Base-by-base conservation (phyloP, 306 rosid species). In the Malus sieversii region DNA sequence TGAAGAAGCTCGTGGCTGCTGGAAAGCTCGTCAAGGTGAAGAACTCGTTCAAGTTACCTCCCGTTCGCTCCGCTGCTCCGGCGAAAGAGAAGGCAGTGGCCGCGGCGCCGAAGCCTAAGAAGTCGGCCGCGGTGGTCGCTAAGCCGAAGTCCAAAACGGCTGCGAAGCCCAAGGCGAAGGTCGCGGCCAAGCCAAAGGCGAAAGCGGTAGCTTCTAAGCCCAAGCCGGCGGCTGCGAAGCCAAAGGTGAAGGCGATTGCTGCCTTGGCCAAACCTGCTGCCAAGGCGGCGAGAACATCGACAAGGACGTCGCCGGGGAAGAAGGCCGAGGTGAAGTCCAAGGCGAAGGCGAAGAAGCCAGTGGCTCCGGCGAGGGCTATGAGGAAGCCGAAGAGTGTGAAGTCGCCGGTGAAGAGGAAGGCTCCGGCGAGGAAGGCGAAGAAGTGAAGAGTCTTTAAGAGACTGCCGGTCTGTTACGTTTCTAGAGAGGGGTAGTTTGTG, bases 21-120 rank as follows among this genome's bases (percentile, higher is more conserved):
- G 96, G 83, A 0, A 90, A 86, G 72, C 93, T 94, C 12, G 89
- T 88, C 1, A 92, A 94, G 87, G 96, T 94, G 0, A 94, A 90
- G 79, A 81, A 84, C 63, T 94, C 98, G 0, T 94, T 80, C 84
- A 92, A 92, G 84, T 84, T 94, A 6, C 78, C 97, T 0, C 32
- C 91, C 0, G 22, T 71, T 14, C 84, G 82, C 33, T 76, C 78
- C 5, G 61, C 84, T 3, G 66, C 84, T 25, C 74, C 82, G 20
- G 73, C 53, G 7, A 81, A 78, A 11, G 44, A 58, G 32, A 77
- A 66, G 27, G 75, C 84, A 0, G 73, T 82, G 0, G 71, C 53
- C 3, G 80, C 23, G 1, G 6, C 82, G 7, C 19, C 20, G 15
- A 80, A 80, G 46, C 45, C 73, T 13, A 80, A 73, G 66, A 19